A percentile compares a stretch with the other conserved stretches of the same genome.
These are phyloP conservation scores for Exserohilum rostratum DNA, from an alignment of 2,329 filamentous ascomycete genomes.

Conservation along the genomic window DNA sequence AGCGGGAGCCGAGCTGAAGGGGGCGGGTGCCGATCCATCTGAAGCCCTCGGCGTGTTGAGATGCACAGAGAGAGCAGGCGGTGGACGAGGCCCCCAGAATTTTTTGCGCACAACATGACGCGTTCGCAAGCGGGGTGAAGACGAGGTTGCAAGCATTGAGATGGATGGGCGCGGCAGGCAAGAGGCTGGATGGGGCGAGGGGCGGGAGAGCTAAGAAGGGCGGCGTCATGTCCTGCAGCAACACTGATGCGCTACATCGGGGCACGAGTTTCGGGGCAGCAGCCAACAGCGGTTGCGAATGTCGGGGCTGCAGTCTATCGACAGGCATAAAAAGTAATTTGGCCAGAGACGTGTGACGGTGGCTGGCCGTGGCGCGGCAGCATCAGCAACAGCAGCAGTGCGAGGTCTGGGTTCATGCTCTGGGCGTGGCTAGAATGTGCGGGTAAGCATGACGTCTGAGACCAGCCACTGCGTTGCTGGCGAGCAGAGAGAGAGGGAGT, in stretches of 20 bases:
- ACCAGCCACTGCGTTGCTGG: neutral
- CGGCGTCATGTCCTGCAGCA: constrained; percentile 20
- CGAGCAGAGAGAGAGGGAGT: neutral
- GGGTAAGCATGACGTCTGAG: constrained; percentile 3
- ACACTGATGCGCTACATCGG: constrained; percentile 6
- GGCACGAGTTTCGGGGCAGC: constrained; percentile 10
- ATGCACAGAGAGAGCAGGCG: constrained; percentile 15
- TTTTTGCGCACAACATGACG: constrained; percentile 18
- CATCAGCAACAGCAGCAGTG: neutral
- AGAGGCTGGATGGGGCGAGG: constrained; percentile 24
- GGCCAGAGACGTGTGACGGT: neutral
- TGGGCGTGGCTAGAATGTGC: neutral
- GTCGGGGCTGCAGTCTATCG: neutral
- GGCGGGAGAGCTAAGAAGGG: constrained; percentile 26
- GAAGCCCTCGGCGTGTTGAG: constrained; percentile 18
- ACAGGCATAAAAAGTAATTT: constrained; percentile 4
- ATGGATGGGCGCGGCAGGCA: constrained; percentile 4
- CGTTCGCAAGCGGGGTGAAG: constrained; percentile 21
- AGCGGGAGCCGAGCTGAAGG: constrained; percentile 4
- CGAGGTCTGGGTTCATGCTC: neutral
- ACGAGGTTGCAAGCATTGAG: constrained; percentile 9
- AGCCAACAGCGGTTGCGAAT: constrained; percentile 12
- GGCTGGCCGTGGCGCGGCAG: neutral
- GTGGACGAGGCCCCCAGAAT: constrained; percentile 11
- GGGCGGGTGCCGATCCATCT: constrained; percentile 16